Conservation (phyloP, 768 basidiomycete species). For the Lactarius hatsudake region DNA sequence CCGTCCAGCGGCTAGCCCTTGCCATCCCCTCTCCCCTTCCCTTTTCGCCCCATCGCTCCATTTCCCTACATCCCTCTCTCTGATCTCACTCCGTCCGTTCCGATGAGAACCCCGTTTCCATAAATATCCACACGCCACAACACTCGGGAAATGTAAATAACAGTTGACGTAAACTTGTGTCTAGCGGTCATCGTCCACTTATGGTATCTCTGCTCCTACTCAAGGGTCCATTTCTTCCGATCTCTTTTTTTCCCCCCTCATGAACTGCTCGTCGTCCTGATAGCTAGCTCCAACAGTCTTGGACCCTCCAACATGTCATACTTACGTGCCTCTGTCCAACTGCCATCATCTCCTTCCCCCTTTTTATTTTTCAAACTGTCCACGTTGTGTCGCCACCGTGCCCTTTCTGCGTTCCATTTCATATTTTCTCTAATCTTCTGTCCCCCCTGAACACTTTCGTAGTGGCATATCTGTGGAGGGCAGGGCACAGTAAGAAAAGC, state of each 20-base stretch:
- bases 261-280: slow-evolving; percentile 1
- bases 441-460: background rate
- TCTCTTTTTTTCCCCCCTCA: background rate
- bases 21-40: background rate
- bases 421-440: slow-evolving; percentile 17
- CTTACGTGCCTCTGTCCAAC: slow-evolving; percentile 14
- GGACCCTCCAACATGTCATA: slow-evolving; percentile 11
- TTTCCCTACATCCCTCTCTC: slow-evolving; percentile 1
- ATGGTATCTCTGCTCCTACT: slow-evolving; percentile 11
- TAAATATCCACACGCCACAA: slow-evolving; percentile 7
- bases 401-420: slow-evolving; percentile 13
- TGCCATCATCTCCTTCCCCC: background rate
- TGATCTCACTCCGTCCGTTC: slow-evolving; percentile 15
- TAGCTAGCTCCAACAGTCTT: slow-evolving; percentile 3
- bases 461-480: background rate
- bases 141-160: background rate
- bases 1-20: background rate
- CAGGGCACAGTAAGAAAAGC: background rate
- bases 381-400: background rate
- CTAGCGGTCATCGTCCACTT: slow-evolving; percentile 12
- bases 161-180: slow-evolving; percentile 22
- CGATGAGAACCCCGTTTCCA: slow-evolving; percentile 18
- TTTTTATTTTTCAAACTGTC: background rate
- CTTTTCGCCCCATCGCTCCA: slow-evolving; percentile 3
- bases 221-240: slow-evolving; percentile 4